Percentiles rank a stretch among this genome's conserved stretches.
phyloP scores from a whole-genome alignment of 768 basidiomycete genomes.

The Thelephora ganbajun region DNA sequence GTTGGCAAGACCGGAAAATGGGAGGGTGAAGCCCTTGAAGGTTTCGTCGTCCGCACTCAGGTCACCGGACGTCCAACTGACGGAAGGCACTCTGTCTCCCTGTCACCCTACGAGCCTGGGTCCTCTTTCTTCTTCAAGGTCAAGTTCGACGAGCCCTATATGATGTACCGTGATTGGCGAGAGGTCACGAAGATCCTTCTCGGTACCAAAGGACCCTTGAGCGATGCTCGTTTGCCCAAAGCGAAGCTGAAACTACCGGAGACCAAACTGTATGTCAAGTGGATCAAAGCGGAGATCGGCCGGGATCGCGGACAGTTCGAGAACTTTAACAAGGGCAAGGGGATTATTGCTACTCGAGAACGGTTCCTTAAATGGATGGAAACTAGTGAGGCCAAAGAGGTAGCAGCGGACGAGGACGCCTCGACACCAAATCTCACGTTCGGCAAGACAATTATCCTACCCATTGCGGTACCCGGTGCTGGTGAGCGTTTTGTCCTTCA shows the following conservation, averaged over 20 bases:
- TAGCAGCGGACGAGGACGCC: slow-evolving; percentile 17
- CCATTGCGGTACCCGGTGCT: slow-evolving; percentile 85
- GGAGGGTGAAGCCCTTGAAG: slow-evolving; percentile 79
- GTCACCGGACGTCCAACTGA: slow-evolving; percentile 31
- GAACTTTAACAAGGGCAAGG: slow-evolving; percentile 54
- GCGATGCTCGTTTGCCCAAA: slow-evolving; percentile 33
- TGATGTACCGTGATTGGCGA: slow-evolving; percentile 97
- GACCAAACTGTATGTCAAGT: slow-evolving; percentile 65
- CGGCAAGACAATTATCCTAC: slow-evolving; percentile 74
- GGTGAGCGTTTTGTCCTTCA: slow-evolving; percentile 36
- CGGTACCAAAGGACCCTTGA: slow-evolving; percentile 19
- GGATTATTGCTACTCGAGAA: slow-evolving; percentile 77
- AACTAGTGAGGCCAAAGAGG: slow-evolving; percentile 24
- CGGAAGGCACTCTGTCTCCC: slow-evolving; percentile 12
- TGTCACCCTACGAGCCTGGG: slow-evolving; percentile 59
- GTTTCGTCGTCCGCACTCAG: slow-evolving; percentile 82
- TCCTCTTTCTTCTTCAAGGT: slow-evolving; percentile 97
- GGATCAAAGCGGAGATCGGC: slow-evolving; percentile 71
- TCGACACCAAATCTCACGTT: slow-evolving; percentile 16
- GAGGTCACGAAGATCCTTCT: slow-evolving; percentile 81
- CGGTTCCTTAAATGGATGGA: slow-evolving; percentile 60
- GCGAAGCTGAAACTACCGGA: slow-evolving; percentile 64
- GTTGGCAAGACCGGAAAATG: slow-evolving; percentile 59
- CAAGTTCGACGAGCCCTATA: slow-evolving; percentile 97
- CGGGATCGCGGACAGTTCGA: slow-evolving; percentile 44